Percentiles rank a stretch among this genome's conserved stretches.
Conservation (phyloP, 257 asterid species). For the Cinchona pubescens region DNA sequence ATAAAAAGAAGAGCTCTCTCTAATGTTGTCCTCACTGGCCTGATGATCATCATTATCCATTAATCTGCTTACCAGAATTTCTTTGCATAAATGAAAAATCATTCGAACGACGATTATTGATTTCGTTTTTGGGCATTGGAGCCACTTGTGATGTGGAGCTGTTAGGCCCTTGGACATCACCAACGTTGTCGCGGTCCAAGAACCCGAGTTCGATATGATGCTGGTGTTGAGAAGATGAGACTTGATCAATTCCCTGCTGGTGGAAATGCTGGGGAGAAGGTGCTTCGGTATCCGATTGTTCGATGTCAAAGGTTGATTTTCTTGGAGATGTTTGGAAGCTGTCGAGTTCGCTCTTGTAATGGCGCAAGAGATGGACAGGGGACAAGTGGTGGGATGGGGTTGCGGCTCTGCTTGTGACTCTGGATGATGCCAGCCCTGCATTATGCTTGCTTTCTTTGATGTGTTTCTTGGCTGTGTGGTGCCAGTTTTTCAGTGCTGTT, state of each 20-base stretch:
- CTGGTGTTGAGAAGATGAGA: slow-evolving; percentile 21
- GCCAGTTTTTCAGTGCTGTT: slow-evolving; percentile 73
- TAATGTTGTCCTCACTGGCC: background rate
- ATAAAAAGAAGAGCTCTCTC: background rate
- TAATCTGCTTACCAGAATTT: background rate
- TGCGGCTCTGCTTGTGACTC: slow-evolving; percentile 52
- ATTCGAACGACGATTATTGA: slow-evolving; percentile 13
- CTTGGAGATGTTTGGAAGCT: slow-evolving; percentile 42
- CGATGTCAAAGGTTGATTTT: slow-evolving; percentile 25
- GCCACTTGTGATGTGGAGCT: slow-evolving; percentile 33
- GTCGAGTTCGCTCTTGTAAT: slow-evolving; percentile 42
- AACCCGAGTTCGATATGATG: slow-evolving; percentile 40
- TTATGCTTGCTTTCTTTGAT: slow-evolving; percentile 52
- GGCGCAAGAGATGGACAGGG: slow-evolving; percentile 68
- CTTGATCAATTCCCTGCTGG: slow-evolving; percentile 20
- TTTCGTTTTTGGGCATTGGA: slow-evolving; percentile 26
- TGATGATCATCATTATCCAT: background rate
- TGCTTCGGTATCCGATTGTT: slow-evolving; percentile 48
- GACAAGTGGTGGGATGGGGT: slow-evolving; percentile 68
- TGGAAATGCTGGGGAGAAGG: slow-evolving; percentile 42
- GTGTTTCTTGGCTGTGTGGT: slow-evolving; percentile 75
- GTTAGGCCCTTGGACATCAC: slow-evolving; percentile 19
- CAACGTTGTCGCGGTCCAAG: slow-evolving; percentile 9
- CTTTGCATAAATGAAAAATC: slow-evolving; percentile 58
- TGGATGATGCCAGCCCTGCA: slow-evolving; percentile 32